Conservation (phyloP, 2,329 filamentous ascomycete genomes). For the Colletotrichum orbiculare region DNA sequence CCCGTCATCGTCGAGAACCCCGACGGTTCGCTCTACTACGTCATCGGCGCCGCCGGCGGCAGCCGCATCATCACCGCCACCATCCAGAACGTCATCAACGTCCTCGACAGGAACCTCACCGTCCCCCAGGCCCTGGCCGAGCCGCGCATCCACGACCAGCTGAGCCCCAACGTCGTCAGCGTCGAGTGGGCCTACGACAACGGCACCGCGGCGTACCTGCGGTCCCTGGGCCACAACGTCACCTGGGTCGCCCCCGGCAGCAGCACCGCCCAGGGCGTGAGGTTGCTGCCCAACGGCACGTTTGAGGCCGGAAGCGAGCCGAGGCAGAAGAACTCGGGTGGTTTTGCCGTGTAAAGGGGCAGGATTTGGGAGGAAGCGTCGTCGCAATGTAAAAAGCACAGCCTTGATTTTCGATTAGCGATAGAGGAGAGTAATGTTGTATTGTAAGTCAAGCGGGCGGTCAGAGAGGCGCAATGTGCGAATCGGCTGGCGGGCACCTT, state of each 20-base stretch:
- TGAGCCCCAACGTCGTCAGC: slow-evolving; percentile 73
- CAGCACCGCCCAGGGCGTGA: slow-evolving; percentile 80
- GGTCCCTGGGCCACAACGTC: slow-evolving; percentile 76
- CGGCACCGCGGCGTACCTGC: slow-evolving; percentile 73
- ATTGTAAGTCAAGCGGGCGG: too few relatives aligned
- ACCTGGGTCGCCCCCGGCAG: slow-evolving; percentile 73
- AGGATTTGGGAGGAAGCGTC: too few relatives aligned
- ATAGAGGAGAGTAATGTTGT: too few relatives aligned
- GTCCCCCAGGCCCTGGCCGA: slow-evolving; percentile 71
- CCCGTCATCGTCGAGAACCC: slow-evolving; percentile 80
- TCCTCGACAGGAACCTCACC: slow-evolving; percentile 75
- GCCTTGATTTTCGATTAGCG: too few relatives aligned
- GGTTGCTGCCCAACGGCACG: slow-evolving; percentile 68
- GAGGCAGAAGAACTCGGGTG: slow-evolving; percentile 80
- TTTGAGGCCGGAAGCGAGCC: slow-evolving; percentile 89
- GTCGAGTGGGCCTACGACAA: slow-evolving; percentile 83
- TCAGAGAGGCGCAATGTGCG: too few relatives aligned
- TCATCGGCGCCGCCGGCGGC: slow-evolving; percentile 83
- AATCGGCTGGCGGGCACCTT: too few relatives aligned
- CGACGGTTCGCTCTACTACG: slow-evolving; percentile 76
- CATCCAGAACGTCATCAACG: slow-evolving; percentile 80
- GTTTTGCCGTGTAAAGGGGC: slow-evolving; percentile 58
- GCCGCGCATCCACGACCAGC: slow-evolving; percentile 85
- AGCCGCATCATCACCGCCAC: slow-evolving; percentile 86
- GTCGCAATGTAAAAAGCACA: too few relatives aligned